Percentiles rank a stretch among this genome's conserved stretches.
Evolutionary conservation across 352 stramenopile species (phyloP).

Genomic region (Pythium sukuiense): DNA sequence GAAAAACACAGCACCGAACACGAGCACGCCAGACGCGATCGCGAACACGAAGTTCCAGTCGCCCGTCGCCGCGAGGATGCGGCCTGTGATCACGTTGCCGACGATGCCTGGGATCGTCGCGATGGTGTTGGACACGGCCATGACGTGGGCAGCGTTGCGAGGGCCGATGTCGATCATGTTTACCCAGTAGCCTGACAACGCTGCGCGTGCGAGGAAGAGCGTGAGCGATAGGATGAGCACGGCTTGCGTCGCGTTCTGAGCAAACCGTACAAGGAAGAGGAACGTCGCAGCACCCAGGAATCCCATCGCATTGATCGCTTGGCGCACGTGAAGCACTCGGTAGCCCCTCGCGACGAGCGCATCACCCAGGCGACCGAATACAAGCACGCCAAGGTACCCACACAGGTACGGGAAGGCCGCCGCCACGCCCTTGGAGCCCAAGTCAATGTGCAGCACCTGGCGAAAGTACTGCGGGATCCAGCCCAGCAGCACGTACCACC

Average conservation of each 20-base stretch:
- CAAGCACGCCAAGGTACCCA: constrained; percentile 70
- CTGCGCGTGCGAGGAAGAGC: constrained; percentile 72
- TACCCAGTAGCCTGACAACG: constrained; percentile 85
- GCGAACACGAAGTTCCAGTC: constrained; percentile 84
- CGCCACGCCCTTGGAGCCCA: constrained; percentile 63
- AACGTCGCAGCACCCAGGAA: constrained; percentile 75
- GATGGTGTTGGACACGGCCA: constrained; percentile 88
- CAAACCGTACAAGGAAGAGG: constrained; percentile 72
- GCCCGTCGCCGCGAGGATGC: constrained; percentile 69
- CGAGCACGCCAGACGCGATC: constrained; percentile 69
- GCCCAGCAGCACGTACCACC: constrained; percentile 84
- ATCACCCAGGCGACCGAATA: constrained; percentile 73
- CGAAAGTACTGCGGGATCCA: constrained; percentile 90
- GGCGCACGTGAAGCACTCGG: constrained; percentile 73
- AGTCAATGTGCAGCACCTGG: constrained; percentile 72
- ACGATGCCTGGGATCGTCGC: constrained; percentile 83
- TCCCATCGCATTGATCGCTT: constrained; percentile 73
- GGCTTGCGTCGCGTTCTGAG: constrained; percentile 46
- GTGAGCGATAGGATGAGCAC: constrained; percentile 73
- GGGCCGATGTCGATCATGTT: constrained; percentile 90
- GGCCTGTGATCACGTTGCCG: constrained; percentile 82
- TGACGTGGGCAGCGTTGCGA: constrained; percentile 79
- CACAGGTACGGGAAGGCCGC: constrained; percentile 78
- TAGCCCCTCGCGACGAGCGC: constrained; percentile 59
- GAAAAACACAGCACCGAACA: constrained; percentile 74